A percentile compares a stretch with the other conserved stretches of the same genome.
Conservation (phyloP, 2,329 filamentous ascomycete genomes). For the Cladosporium sp. region DNA sequence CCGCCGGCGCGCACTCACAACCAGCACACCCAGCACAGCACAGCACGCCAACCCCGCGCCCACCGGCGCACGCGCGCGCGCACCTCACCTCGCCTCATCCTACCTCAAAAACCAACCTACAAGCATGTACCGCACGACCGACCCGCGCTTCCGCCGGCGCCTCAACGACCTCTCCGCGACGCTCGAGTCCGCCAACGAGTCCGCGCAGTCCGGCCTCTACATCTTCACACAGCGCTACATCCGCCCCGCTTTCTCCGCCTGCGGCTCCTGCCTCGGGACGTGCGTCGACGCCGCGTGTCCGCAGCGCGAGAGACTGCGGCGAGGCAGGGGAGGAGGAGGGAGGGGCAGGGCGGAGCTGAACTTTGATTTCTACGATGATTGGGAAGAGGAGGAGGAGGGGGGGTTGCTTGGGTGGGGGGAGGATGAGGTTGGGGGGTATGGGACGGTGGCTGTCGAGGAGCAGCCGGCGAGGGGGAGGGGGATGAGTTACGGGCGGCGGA, state of each 20-base stretch:
- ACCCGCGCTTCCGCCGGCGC: slow-evolving; percentile 85
- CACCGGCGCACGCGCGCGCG: neutral
- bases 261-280: slow-evolving; percentile 58
- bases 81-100: neutral
- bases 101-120: neutral
- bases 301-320: slow-evolving; percentile 48
- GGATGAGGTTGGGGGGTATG: slow-evolving; percentile 69
- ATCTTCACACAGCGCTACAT: slow-evolving; percentile 82
- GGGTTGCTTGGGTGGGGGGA: slow-evolving; percentile 69
- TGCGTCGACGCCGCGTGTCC: slow-evolving; percentile 55
- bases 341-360: slow-evolving; percentile 67
- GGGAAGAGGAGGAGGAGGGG: slow-evolving; percentile 64
- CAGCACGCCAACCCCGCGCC: neutral
- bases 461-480: slow-evolving; percentile 54
- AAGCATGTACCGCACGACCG: slow-evolving; percentile 55
- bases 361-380: slow-evolving; percentile 98
- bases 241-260: slow-evolving; percentile 65
- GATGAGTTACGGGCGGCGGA: slow-evolving; percentile 69
- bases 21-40: neutral
- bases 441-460: slow-evolving; percentile 42
- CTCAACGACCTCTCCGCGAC: slow-evolving; percentile 91
- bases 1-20: too few relatives aligned
- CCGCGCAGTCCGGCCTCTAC: slow-evolving; percentile 86
- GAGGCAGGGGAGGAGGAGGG: slow-evolving; percentile 58
- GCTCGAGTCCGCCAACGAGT: slow-evolving; percentile 82